Conservation (phyloP, 345 rosid species). For the Moricandia moricandioides region DNA sequence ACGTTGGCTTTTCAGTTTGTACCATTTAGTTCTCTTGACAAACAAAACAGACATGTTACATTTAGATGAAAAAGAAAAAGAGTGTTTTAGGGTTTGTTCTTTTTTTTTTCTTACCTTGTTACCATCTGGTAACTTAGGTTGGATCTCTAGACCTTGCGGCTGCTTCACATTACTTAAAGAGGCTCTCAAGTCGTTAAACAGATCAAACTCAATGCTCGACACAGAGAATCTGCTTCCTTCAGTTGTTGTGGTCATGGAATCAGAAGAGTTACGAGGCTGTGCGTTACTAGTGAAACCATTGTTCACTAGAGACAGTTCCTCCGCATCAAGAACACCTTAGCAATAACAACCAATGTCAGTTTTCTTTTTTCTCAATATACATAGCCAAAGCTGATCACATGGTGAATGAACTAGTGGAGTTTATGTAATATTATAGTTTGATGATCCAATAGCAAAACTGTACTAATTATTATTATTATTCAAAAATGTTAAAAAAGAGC, state of each 20-base stretch:
- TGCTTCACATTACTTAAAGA: slow-evolving; percentile 10
- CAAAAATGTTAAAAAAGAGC: neutral
- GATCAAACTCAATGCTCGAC: slow-evolving; percentile 31
- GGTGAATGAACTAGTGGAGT: neutral
- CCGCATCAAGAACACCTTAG: slow-evolving; percentile 36
- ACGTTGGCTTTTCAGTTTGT: neutral
- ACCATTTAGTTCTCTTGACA: neutral
- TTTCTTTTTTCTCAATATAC: neutral
- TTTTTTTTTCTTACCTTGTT: slow-evolving; percentile 14
- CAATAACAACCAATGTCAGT: neutral
- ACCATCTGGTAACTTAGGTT: slow-evolving; percentile 15
- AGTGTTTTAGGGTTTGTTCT: neutral
- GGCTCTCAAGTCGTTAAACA: slow-evolving; percentile 29
- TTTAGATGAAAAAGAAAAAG: neutral
- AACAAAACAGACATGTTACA: neutral
- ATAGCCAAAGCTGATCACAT: neutral
- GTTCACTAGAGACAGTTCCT: slow-evolving; percentile 31
- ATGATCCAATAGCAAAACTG: no score
- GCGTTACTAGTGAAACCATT: slow-evolving; percentile 17
- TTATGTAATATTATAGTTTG: no score
- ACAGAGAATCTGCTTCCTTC: slow-evolving; percentile 24
- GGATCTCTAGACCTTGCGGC: slow-evolving; percentile 6
- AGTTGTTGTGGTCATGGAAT: slow-evolving; percentile 12
- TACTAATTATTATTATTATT: neutral
- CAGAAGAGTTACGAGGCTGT: slow-evolving; percentile 9